phyloP scores from a whole-genome alignment of 176 grass and related monocot species.

The Thinopyrum elongatum region DNA sequence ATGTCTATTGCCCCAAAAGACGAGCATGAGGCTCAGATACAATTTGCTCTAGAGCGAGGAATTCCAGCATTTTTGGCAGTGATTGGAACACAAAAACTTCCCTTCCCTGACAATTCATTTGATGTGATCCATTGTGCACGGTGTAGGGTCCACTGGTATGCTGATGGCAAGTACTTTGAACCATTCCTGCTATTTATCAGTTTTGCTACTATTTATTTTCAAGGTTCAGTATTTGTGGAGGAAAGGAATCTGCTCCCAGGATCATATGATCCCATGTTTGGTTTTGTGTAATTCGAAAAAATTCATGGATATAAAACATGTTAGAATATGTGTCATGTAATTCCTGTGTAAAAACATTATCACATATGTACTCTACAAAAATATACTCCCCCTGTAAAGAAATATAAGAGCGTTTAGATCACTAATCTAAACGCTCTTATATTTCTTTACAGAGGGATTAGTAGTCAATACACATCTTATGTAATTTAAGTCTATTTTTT shows the following conservation, averaged over 20 bases:
- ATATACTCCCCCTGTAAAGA: neutral
- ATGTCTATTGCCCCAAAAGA: constrained; percentile 97
- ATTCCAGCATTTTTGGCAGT: constrained; percentile 86
- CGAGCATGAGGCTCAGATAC: constrained; percentile 96
- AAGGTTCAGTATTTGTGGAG: neutral
- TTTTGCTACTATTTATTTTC: neutral
- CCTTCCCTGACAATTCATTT: constrained; percentile 90
- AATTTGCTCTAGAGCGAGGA: constrained; percentile 85
- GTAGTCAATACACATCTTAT: neutral
- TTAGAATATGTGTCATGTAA: neutral
- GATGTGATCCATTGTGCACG: constrained; percentile 90
- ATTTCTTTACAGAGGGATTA: neutral
- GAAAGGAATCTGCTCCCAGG: neutral
- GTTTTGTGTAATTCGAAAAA: neutral
- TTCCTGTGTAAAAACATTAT: neutral
- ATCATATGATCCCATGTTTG: neutral
- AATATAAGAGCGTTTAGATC: no score
- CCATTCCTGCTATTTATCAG: constrained; percentile 21
- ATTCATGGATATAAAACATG: neutral
- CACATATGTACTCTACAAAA: neutral
- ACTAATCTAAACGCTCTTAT: no score
- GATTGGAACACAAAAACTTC: constrained; percentile 85
- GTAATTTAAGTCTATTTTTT: neutral
- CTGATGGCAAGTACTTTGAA: constrained; percentile 64
- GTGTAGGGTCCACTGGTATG: constrained; percentile 95